phyloP scores from a whole-genome alignment of 805 yeast species.

The Blastobotrys attinorum region DNA sequence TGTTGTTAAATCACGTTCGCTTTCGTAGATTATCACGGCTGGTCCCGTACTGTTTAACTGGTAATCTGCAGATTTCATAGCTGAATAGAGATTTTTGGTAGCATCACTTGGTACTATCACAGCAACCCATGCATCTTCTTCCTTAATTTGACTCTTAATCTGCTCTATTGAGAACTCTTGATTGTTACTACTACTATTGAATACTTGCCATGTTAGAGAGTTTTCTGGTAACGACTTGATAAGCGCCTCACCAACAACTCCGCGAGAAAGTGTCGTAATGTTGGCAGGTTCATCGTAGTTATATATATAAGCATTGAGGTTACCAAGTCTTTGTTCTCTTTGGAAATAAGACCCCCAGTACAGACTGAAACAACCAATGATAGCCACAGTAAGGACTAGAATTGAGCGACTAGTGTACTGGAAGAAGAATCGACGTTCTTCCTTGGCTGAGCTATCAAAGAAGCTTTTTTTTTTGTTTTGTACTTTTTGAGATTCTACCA shows the following conservation, averaged over 20 bases:
- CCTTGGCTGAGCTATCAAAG: not conserved
- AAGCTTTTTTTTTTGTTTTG: not conserved
- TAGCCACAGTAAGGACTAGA: not conserved
- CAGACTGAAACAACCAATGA: not conserved
- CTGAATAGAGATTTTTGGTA: conserved; percentile 32
- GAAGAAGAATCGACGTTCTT: not conserved
- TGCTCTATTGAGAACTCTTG: conserved; percentile 25
- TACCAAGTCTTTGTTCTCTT: not conserved
- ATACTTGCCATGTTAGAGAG: not conserved
- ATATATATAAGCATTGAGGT: not conserved
- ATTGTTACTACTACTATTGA: too few relatives aligned
- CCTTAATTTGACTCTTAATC: conserved; percentile 39
- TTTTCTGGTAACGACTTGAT: not conserved
- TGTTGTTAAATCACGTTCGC: conserved; percentile 54
- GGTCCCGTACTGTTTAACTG: conserved; percentile 27
- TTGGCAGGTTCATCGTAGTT: not conserved
- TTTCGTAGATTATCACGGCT: conserved; percentile 44
- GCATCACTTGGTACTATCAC: conserved; percentile 46
- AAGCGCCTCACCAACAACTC: not conserved
- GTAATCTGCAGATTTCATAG: conserved; percentile 28
- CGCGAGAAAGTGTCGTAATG: too few relatives aligned
- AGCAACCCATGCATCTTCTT: conserved; percentile 57
- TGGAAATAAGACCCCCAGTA: not conserved
- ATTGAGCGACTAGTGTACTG: not conserved
- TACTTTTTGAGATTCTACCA: too few relatives aligned